phyloP scores from a whole-genome alignment of 768 basidiomycete species.

The Amanita polypyramis region DNA sequence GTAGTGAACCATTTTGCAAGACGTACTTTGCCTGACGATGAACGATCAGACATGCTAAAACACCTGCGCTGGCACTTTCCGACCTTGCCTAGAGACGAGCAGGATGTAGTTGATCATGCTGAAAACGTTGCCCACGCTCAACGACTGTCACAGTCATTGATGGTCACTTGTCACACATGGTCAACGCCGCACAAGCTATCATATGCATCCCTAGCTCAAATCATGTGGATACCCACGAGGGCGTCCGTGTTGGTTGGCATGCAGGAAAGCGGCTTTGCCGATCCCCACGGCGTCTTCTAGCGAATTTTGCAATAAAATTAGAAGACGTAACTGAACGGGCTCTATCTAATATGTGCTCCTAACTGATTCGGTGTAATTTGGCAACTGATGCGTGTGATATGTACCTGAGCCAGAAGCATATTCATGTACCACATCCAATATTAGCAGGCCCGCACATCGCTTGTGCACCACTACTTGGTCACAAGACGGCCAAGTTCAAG shows the following conservation, averaged over 20 bases:
- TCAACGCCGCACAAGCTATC: not conserved
- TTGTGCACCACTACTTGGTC: too few species aligned
- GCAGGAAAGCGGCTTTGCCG: too few species aligned
- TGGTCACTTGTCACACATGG: not conserved
- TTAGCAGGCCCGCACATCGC: too few species aligned
- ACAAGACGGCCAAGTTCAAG: too few species aligned
- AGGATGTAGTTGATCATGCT: slow-evolving; percentile 95
- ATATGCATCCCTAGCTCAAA: not conserved
- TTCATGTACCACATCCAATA: too few species aligned
- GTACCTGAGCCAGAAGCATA: too few species aligned
- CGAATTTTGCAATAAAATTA: too few species aligned
- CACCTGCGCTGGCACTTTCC: slow-evolving; percentile 14
- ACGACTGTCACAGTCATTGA: not conserved
- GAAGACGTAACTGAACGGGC: too few species aligned
- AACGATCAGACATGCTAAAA: not conserved
- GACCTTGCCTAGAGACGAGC: slow-evolving; percentile 93
- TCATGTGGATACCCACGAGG: not conserved
- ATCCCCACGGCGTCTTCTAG: too few species aligned
- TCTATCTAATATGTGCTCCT: too few species aligned
- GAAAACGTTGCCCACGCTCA: not conserved
- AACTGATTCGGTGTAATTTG: too few species aligned
- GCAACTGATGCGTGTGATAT: too few species aligned
- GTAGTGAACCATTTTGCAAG: slow-evolving; percentile 99
- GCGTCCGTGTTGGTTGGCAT: slow-evolving; percentile 3
- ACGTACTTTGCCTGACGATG: slow-evolving; percentile 76